Base-by-base conservation (phyloP, 371 early-diverging fungal genomes). In the Mortierella sp. region DNA sequence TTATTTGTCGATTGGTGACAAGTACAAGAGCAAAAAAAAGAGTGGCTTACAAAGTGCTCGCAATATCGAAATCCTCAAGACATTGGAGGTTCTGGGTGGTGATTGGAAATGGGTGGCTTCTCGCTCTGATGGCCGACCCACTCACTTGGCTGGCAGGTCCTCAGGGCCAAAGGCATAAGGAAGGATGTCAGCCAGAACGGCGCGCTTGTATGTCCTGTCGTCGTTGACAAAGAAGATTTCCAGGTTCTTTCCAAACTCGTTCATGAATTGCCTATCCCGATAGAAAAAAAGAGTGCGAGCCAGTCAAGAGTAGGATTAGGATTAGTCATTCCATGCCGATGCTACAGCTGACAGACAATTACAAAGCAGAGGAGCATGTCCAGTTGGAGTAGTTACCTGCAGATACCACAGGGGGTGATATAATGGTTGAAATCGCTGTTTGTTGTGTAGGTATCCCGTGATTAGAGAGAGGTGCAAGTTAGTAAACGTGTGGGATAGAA, bases 351-450 rank as follows among this genome's bases (percentile, higher is more conserved):
- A 54, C 43, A 73, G 48, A 14, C 16, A 46, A 46, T 48, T 72
- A 49, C n/a, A 68, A 60, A 32, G 54, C 43, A 65, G 60, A 27
- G 60, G 60, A 27, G 60, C 60, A n/a, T 12, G n/a, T 32, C 11
- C 32, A 32, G 29, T 16, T 16, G 14, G 60, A 60, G 70, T 32
- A 54, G 43, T 51, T 91, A 91, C 89, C 97, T 88, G 90, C 96
- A 97, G 79, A 95, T 93, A 38, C 97, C 97, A 78, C 97, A 97
- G 14, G 97, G 97, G 0, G 94, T 90, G 35, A 93, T 84, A 79
- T 88, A 91, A 18, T 92, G 89, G 43, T 89, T 88, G 75, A 88
- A 81, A 71, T 91, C 90, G 70, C 80, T 82, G 48, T 41, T 41
- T 41, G 41, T 46, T 46, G 48, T 46, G 58, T 12, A 43, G 16